Percentiles rank a stretch among this genome's conserved stretches.
Conservation (phyloP, 2,329 filamentous ascomycete genomes). For the Anthostomella pinea region DNA sequence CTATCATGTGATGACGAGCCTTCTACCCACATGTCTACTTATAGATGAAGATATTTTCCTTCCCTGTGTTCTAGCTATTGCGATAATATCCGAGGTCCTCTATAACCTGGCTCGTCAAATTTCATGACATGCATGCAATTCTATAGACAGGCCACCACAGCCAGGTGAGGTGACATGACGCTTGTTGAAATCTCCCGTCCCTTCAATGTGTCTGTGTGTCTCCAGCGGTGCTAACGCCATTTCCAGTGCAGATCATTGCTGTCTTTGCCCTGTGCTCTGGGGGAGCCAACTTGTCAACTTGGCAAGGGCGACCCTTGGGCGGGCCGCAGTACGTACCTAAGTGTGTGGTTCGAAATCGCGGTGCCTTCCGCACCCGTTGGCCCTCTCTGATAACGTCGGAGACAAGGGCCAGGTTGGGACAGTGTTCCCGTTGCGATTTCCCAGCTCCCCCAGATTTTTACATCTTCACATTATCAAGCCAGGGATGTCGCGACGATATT, state of each 20-base stretch:
- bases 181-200: too few relatives aligned
- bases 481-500: conserved; percentile 11
- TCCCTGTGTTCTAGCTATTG: too few relatives aligned
- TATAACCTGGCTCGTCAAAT: neutral
- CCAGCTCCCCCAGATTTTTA: conserved; percentile 31
- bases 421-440: conserved; percentile 18
- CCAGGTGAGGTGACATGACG: too few relatives aligned
- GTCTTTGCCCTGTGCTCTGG: too few relatives aligned
- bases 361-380: conserved; percentile 26
- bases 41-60: neutral
- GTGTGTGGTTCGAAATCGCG: conserved; percentile 17
- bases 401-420: conserved; percentile 27
- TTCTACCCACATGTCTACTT: neutral
- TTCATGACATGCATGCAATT: too few relatives aligned
- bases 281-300: conserved; percentile 3
- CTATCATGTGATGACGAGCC: conserved; percentile 1
- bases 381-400: conserved; percentile 23
- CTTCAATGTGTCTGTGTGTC: too few relatives aligned
- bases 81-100: too few relatives aligned
- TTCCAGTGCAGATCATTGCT: conserved; percentile 1
- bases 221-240: too few relatives aligned
- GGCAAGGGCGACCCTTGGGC: conserved; percentile 10
- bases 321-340: too few relatives aligned
- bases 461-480: conserved; percentile 14
- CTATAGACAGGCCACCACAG: too few relatives aligned